Evolutionary conservation across 805 yeast genomes (phyloP).

Genomic region (Sungouiella blattae): DNA sequence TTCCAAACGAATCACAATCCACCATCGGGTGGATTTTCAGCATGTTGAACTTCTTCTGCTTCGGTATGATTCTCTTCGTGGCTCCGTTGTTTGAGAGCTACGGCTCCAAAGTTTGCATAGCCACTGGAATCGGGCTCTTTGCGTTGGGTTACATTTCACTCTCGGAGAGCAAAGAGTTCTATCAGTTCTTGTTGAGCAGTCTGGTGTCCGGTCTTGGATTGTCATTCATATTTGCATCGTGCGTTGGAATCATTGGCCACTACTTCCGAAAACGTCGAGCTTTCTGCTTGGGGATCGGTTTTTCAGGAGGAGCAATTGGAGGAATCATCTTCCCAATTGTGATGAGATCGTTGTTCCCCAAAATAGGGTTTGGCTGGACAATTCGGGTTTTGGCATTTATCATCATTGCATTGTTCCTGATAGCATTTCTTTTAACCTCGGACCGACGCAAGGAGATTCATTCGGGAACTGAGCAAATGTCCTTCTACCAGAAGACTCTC

Average conservation of each 20-base stretch:
- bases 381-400: conserved; percentile 24
- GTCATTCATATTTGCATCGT: conserved; percentile 23
- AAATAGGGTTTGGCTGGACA: conserved; percentile 31
- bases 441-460: conserved; percentile 17
- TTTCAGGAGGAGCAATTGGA: conserved; percentile 32
- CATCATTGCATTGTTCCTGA: conserved; percentile 10
- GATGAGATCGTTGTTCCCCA: conserved; percentile 22
- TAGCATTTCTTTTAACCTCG: conserved; percentile 15
- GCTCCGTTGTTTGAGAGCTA: conserved; percentile 27
- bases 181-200: conserved; percentile 25
- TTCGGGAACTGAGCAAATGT: not conserved
- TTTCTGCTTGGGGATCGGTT: conserved; percentile 24
- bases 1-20: conserved; percentile 13
- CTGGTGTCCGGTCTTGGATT: conserved; percentile 23
- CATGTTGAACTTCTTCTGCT: conserved; percentile 21
- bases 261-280: conserved; percentile 24
- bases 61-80: conserved; percentile 21
- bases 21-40: conserved; percentile 29
- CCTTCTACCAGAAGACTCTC: not conserved
- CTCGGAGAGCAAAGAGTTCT: conserved; percentile 18
- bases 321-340: conserved; percentile 28
- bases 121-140: conserved; percentile 15
- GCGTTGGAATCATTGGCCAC: conserved; percentile 23
- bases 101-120: conserved; percentile 21
- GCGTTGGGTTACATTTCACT: conserved; percentile 21